Evolutionary conservation across 108 stramenopile genomes (phyloP).

Genomic region (Nitzschia sp.): DNA sequence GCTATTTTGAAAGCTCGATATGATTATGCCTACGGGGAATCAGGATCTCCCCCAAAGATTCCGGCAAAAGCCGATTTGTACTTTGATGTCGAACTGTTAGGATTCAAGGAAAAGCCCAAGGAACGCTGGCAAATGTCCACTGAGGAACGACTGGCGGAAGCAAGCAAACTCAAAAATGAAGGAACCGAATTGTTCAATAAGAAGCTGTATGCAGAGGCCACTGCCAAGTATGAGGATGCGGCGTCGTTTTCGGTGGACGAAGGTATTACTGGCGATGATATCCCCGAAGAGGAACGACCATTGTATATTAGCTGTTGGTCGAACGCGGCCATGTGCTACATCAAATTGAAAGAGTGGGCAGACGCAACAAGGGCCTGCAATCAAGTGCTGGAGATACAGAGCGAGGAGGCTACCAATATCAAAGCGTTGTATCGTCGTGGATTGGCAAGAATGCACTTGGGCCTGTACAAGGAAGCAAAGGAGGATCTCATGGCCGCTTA

Average conservation of each 20-base stretch:
- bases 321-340: slow-evolving; percentile 93
- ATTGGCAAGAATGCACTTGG: slow-evolving; percentile 79
- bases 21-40: slow-evolving; percentile 93
- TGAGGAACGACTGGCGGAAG: slow-evolving; percentile 81
- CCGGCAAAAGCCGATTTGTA: slow-evolving; percentile 81
- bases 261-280: slow-evolving; percentile 67
- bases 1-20: slow-evolving; percentile 69
- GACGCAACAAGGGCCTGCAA: slow-evolving; percentile 79
- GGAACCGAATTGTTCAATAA: slow-evolving; percentile 86
- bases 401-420: slow-evolving; percentile 71
- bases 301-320: slow-evolving; percentile 79
- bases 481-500: slow-evolving; percentile 89
- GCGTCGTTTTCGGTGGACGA: slow-evolving; percentile 83
- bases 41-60: slow-evolving; percentile 89
- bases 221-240: slow-evolving; percentile 74
- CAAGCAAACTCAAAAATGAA: slow-evolving; percentile 79
- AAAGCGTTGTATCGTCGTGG: slow-evolving; percentile 92
- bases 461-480: slow-evolving; percentile 90
- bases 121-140: slow-evolving; percentile 84
- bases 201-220: slow-evolving; percentile 77
- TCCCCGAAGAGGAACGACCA: slow-evolving; percentile 70
- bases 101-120: slow-evolving; percentile 85
- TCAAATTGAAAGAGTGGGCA: slow-evolving; percentile 80
- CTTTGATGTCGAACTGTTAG: slow-evolving; percentile 96
- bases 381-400: slow-evolving; percentile 76